Percentiles rank a stretch among this genome's conserved stretches.
Conservation (phyloP, 2,329 filamentous ascomycete genomes). For the Metarhizium sp. region DNA sequence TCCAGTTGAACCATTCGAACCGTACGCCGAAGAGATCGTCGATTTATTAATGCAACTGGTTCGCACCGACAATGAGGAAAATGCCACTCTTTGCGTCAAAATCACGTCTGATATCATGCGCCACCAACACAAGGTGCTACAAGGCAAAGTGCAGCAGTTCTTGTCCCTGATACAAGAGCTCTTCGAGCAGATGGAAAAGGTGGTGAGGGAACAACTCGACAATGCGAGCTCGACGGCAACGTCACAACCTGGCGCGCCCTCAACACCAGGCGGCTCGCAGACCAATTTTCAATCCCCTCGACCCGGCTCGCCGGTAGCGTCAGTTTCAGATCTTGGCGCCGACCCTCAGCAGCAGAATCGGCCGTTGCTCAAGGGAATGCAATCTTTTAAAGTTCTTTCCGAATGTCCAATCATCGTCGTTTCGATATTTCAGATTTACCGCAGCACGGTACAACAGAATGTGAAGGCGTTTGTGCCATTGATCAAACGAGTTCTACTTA, state of each 20-base stretch:
- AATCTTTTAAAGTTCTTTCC: constrained; percentile 96
- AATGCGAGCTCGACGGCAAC: constrained; percentile 50
- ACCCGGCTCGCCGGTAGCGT: constrained; percentile 80
- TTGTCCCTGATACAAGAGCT: constrained; percentile 88
- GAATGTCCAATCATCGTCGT: constrained; percentile 99
- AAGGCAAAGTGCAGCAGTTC: constrained; percentile 76
- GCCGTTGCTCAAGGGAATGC: constrained; percentile 84
- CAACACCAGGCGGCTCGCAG: constrained; percentile 55
- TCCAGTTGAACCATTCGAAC: constrained; percentile 73
- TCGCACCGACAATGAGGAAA: constrained; percentile 92
- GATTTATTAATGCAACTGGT: constrained; percentile 86
- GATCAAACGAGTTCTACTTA: constrained; percentile 80
- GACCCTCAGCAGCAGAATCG: constrained; percentile 76
- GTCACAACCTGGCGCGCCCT: constrained; percentile 49
- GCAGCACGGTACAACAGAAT: constrained; percentile 67
- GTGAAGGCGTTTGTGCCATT: constrained; percentile 88
- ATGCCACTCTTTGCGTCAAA: constrained; percentile 96
- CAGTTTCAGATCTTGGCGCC: constrained; percentile 68
- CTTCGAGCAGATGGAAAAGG: constrained; percentile 88
- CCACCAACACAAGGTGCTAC: constrained; percentile 76
- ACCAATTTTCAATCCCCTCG: constrained; percentile 78
- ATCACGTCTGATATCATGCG: constrained; percentile 95
- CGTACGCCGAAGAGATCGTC: constrained; percentile 79
- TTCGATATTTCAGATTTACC: constrained; percentile 92
- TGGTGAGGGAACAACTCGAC: constrained; percentile 93